Evolutionary conservation across 352 stramenopile genomes (phyloP).

Genomic region (Phytophthora rubi): DNA sequence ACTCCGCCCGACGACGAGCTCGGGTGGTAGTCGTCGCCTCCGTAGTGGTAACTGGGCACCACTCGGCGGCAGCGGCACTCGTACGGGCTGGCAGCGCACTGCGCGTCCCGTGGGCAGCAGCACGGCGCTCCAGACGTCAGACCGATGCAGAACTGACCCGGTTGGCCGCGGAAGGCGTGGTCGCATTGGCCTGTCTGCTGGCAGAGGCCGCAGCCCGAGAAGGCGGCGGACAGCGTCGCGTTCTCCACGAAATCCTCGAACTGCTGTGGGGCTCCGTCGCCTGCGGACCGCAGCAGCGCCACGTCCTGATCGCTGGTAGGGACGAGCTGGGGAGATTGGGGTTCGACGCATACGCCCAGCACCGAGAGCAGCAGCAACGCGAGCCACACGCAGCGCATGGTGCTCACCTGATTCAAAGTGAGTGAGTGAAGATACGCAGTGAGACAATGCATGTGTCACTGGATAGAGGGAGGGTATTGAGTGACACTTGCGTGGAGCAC

Average conservation of each 20-base stretch:
- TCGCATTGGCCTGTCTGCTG: conserved; percentile 67
- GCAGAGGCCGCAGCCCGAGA: conserved; percentile 67
- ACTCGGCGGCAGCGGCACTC: conserved; percentile 61
- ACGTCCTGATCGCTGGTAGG: conserved; percentile 1
- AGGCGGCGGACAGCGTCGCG: conserved; percentile 48
- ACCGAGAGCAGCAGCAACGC: conserved; percentile 21
- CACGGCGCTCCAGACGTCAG: conserved; percentile 60
- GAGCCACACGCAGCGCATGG: conserved; percentile 12
- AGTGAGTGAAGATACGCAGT: background rate
- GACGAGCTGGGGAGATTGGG: background rate
- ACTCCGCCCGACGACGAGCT: conserved; percentile 38
- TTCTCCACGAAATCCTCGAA: conserved; percentile 43
- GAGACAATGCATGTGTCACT: too few species aligned
- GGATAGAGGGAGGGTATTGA: background rate
- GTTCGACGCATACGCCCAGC: conserved; percentile 7
- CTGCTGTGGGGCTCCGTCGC: background rate
- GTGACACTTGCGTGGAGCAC: conserved; percentile 8
- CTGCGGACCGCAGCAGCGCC: conserved; percentile 10
- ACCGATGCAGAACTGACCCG: conserved; percentile 71
- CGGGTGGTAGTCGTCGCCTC: conserved; percentile 39
- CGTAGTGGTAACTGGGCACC: conserved; percentile 20
- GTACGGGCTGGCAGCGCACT: conserved; percentile 66
- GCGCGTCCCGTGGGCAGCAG: conserved; percentile 62
- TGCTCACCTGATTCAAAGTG: background rate
- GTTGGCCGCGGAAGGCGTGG: conserved; percentile 62